Percentiles rank a stretch among this genome's conserved stretches.
phyloP scores from a whole-genome alignment of 169 alveolate genomes.

The Toxoplasma gondii region DNA sequence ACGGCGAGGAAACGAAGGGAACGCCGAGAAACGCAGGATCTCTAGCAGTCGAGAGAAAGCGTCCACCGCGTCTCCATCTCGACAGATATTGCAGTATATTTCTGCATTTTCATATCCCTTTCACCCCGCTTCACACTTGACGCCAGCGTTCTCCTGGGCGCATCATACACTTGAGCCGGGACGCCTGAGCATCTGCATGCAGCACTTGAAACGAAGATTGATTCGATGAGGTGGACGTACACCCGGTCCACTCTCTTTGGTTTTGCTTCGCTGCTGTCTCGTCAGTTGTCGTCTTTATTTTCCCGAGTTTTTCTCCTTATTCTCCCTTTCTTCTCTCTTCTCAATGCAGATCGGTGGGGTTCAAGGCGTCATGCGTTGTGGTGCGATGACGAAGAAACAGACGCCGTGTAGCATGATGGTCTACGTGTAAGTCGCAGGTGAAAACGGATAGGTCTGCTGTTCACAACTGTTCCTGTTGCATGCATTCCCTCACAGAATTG shows the following conservation, averaged over 20 bases:
- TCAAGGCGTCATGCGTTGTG: constrained; percentile 58
- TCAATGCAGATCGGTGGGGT: constrained; percentile 27
- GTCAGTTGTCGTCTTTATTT: too few relatives aligned
- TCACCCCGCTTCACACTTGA: too few relatives aligned
- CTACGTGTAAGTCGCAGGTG: constrained; percentile 26
- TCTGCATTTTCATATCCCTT: not conserved
- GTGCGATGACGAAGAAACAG: constrained; percentile 58
- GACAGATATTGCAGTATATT: not conserved
- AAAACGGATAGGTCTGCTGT: too few relatives aligned
- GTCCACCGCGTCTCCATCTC: not conserved
- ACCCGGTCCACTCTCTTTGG: too few relatives aligned
- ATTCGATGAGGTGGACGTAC: too few relatives aligned
- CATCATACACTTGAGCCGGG: too few relatives aligned
- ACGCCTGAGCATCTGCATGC: too few relatives aligned
- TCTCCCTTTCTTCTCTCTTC: not conserved
- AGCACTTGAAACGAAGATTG: too few relatives aligned
- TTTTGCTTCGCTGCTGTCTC: too few relatives aligned
- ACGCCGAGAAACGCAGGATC: not conserved
- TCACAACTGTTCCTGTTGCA: too few relatives aligned
- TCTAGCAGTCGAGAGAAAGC: not conserved
- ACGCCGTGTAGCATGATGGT: constrained; percentile 52
- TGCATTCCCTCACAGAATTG: too few relatives aligned
- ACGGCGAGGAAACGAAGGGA: not conserved
- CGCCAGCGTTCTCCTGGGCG: too few relatives aligned
- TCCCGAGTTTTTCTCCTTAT: not conserved